Evolutionary conservation across 2,329 filamentous ascomycete genomes (phyloP).

Genomic region (Pyrenophora teres): DNA sequence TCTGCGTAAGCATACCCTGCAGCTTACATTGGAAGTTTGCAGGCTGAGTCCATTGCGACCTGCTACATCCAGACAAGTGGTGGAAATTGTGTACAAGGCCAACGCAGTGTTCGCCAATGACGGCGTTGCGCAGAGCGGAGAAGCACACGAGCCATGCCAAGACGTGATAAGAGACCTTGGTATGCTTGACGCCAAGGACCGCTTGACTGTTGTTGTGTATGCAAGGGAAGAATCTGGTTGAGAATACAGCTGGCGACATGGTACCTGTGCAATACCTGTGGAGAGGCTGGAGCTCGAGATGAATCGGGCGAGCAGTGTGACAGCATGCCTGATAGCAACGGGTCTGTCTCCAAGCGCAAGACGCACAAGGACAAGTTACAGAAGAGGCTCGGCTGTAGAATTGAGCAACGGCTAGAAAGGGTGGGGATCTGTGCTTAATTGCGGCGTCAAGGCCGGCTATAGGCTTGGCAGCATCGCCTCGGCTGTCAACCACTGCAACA

Average conservation of each 20-base stretch:
- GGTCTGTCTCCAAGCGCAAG: background rate
- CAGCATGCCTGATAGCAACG: background rate
- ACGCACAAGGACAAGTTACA: too few relatives aligned
- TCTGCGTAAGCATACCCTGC: conserved; percentile 13
- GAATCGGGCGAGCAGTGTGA: background rate
- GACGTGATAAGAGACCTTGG: conserved; percentile 36
- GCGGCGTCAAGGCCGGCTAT: too few relatives aligned
- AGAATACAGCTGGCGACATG: conserved; percentile 7
- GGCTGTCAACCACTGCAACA: too few relatives aligned
- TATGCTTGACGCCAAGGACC: conserved; percentile 26
- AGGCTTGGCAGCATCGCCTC: too few relatives aligned
- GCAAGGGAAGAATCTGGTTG: conserved; percentile 6
- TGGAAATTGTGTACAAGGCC: conserved; percentile 11
- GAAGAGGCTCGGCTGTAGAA: background rate
- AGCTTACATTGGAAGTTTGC: conserved; percentile 17
- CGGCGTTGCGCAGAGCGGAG: conserved; percentile 13
- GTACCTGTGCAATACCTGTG: background rate
- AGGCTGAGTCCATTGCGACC: conserved; percentile 17
- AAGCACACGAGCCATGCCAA: conserved; percentile 25
- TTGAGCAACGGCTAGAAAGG: background rate
- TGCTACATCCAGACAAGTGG: conserved; percentile 24
- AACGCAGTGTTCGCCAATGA: conserved; percentile 19
- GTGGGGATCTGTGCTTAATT: too few relatives aligned
- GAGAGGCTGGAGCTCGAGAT: background rate
- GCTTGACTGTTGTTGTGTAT: conserved; percentile 14